A percentile compares a stretch with the other conserved stretches of the same genome.
Conservation (phyloP, 768 basidiomycete genomes). For the Pleurotus eryngii region DNA sequence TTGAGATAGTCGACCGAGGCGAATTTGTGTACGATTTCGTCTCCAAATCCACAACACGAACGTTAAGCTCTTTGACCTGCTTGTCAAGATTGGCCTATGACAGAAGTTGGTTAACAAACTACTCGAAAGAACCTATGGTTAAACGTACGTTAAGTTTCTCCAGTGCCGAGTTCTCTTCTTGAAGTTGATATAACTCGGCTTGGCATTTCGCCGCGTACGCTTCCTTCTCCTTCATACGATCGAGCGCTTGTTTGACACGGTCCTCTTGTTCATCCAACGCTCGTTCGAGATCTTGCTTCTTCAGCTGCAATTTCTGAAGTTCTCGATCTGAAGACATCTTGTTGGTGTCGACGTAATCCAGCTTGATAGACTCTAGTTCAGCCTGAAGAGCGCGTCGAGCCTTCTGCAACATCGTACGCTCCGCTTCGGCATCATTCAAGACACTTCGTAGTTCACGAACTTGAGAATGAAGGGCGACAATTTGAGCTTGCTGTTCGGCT, state of each 20-base stretch:
- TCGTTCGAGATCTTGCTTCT: constrained; percentile 80
- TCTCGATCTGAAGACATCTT: constrained; percentile 72
- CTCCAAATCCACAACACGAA: constrained; percentile 80
- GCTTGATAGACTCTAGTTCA: constrained; percentile 76
- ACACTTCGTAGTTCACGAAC: constrained; percentile 79
- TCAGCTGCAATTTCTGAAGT: constrained; percentile 69
- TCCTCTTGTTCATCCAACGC: constrained; percentile 78
- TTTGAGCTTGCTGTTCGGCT: constrained; percentile 80
- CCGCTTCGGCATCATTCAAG: constrained; percentile 83
- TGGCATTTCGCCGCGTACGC: constrained; percentile 71
- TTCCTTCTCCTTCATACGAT: constrained; percentile 82
- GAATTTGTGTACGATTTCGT: constrained; percentile 69
- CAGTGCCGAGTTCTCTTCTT: constrained; percentile 79
- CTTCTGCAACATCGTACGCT: constrained; percentile 74
- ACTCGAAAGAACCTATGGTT: neutral
- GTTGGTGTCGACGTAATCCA: constrained; percentile 67
- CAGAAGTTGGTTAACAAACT: constrained; percentile 7
- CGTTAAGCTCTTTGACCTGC: constrained; percentile 79
- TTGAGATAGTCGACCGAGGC: constrained; percentile 52
- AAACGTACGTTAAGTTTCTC: constrained; percentile 69
- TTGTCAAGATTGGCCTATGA: constrained; percentile 77
- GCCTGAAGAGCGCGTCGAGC: constrained; percentile 78
- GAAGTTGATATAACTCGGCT: constrained; percentile 67
- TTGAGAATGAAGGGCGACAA: constrained; percentile 81
- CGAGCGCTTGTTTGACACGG: constrained; percentile 64